Evolutionary conservation across 306 rosid species (phyloP), one percentile per base, ranked within the genome.

Genomic region (Carpinus viminea): DNA sequence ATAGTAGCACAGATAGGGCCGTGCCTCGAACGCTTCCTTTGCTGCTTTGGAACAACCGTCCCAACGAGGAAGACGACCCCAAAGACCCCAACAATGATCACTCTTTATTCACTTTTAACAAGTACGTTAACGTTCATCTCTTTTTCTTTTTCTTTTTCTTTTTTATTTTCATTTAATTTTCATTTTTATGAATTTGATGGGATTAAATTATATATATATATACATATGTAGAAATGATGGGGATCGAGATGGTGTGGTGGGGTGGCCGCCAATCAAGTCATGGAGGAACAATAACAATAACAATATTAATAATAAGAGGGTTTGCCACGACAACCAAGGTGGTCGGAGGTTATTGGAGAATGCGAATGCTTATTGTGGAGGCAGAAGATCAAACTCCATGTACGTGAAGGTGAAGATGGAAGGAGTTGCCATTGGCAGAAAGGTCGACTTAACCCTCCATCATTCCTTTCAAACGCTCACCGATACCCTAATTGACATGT

Each of bases 401-500:
- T 90, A 82, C 74, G 93, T 95, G 53, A 95, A 95, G 83, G 97
- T 92, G 80, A 92, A 88, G 85, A 93, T 95, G 98, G 98, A 95
- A 52, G 98, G 98, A 62, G 89, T 86, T 12, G 93, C 88, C 50
- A 95, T 95, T 8, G 97, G 89, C 9, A 77, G 98, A 74, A 95
- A 95, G 82, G 73, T 95, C 73, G 89, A 95, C 82, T 79, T 95
- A 0, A 55, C 73, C 52, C 65, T 53, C 76, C 88, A 95, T 51
- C 84, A 76, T 41, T 86, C 87, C 8, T 91, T 95, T 68, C 76
- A 79, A 0, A 48, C 88, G 11, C 98, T 95, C 38, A 53, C 56
- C 31, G 55, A 81, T 18, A 89, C 91, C 59, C 84, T 95, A 76
- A 57, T 95, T 83, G 56, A 74, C 88, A 95, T 92, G 98, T 92